Evolutionary conservation across 2,329 filamentous ascomycete genomes (phyloP).

Genomic region (Aspergillus carbonarius): DNA sequence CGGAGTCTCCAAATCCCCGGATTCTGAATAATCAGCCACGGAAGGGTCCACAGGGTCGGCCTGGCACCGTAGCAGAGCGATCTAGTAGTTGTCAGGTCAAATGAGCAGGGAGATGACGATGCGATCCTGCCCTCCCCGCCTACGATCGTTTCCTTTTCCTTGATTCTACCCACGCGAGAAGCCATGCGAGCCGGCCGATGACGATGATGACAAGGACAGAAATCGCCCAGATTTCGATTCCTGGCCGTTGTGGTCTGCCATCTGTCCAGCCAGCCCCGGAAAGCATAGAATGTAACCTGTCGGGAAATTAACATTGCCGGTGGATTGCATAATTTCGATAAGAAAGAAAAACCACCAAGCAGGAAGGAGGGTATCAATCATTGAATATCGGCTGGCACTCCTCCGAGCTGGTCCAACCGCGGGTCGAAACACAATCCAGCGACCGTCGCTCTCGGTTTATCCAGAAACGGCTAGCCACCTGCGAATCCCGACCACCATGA

Average conservation of each 20-base stretch:
- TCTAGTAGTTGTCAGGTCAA: not conserved
- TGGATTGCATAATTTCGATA: not conserved
- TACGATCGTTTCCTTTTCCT: constrained; percentile 6
- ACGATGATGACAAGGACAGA: not conserved
- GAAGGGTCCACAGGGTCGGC: not conserved
- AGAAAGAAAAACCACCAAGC: not conserved
- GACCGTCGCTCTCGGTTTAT: constrained; percentile 16
- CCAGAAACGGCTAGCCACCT: constrained; percentile 18
- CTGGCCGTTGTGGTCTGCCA: not conserved
- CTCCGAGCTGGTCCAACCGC: not conserved
- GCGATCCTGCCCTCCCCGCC: not conserved
- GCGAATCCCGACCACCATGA: constrained; percentile 10
- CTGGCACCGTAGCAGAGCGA: constrained; percentile 7
- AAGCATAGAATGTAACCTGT: too few species aligned
- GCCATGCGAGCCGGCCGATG: constrained; percentile 7
- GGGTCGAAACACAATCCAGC: not conserved
- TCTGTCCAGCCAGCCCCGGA: not conserved
- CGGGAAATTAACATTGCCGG: too few species aligned
- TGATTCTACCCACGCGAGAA: constrained; percentile 14
- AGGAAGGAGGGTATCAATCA: not conserved
- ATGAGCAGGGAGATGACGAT: constrained; percentile 11
- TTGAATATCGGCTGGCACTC: not conserved
- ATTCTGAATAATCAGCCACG: constrained; percentile 18
- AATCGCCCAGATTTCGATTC: not conserved
- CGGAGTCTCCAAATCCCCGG: constrained; percentile 22